phyloP scores from a whole-genome alignment of 1,139 yeast species.

The Candida tunisiensis region DNA sequence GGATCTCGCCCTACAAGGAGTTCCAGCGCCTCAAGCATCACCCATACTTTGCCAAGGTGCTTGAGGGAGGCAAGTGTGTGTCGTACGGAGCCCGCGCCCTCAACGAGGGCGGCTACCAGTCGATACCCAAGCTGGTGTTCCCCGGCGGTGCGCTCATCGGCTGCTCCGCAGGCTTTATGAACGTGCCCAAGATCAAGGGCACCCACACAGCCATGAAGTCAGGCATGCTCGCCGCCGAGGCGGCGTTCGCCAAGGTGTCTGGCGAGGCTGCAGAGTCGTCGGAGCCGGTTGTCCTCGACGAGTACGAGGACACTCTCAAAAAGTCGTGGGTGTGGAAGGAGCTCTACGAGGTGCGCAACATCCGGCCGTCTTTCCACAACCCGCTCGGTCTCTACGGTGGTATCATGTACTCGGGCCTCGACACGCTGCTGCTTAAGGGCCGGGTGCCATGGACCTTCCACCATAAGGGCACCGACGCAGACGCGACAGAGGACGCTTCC shows the following conservation, averaged over 20 bases:
- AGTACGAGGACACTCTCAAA: slow-evolving; percentile 48
- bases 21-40: slow-evolving; percentile 89
- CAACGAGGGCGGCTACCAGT: slow-evolving; percentile 91
- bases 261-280: slow-evolving; percentile 21
- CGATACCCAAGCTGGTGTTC: slow-evolving; percentile 74
- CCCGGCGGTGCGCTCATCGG: slow-evolving; percentile 91
- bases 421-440: slow-evolving; percentile 64
- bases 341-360: slow-evolving; percentile 65
- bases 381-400: slow-evolving; percentile 68
- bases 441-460: slow-evolving; percentile 75
- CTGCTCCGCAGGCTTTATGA: slow-evolving; percentile 89
- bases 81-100: slow-evolving; percentile 92
- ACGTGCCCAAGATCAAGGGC: slow-evolving; percentile 96
- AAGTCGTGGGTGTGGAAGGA: slow-evolving; percentile 80
- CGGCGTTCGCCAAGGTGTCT: slow-evolving; percentile 43
- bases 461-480: slow-evolving; percentile 58
- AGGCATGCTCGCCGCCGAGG: slow-evolving; percentile 89
- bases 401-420: slow-evolving; percentile 67
- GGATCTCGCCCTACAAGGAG: slow-evolving; percentile 88
- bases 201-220: slow-evolving; percentile 94
- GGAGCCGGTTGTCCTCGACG: slow-evolving; percentile 30
- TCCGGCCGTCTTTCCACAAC: slow-evolving; percentile 75
- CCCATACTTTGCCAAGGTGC: slow-evolving; percentile 60
- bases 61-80: slow-evolving; percentile 81
- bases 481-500: slow-evolving; percentile 48